These are phyloP conservation scores for Suhomyces anneliseae DNA, from an alignment of 1,139 yeast genomes.

Conservation along the genomic window DNA sequence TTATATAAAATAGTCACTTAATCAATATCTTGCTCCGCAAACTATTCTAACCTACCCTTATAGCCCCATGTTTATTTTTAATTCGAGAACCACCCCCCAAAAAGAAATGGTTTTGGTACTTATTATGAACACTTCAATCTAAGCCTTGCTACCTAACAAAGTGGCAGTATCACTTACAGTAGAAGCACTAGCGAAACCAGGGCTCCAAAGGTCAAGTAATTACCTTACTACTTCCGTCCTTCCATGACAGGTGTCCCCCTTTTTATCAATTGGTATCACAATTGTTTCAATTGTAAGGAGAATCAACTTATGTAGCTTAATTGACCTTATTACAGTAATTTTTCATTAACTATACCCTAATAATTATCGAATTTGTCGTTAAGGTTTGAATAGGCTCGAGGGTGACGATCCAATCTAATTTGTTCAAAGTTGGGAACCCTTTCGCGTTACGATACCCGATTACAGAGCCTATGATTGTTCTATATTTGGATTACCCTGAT, in stretches of 20 bases:
- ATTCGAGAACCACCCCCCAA: not conserved
- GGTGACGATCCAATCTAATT: no score
- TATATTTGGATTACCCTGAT: not conserved
- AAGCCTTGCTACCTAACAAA: slow-evolving; percentile 1
- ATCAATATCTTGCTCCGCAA: not conserved
- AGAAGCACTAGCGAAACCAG: not conserved
- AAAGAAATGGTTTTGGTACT: not conserved
- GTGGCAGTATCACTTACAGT: slow-evolving; percentile 4
- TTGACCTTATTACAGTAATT: not conserved
- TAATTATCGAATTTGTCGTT: no score
- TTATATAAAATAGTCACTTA: slow-evolving; percentile 2
- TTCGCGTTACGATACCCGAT: not conserved
- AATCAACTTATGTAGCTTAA: no score
- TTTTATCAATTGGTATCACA: no score
- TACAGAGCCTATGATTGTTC: not conserved
- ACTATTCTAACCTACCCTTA: not conserved
- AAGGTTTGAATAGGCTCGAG: no score
- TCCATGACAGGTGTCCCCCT: not conserved
- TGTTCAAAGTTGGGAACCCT: not conserved
- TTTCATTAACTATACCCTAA: not conserved
- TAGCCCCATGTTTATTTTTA: slow-evolving; percentile 2
- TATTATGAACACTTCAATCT: slow-evolving; percentile 1
- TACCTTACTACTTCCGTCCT: not conserved
- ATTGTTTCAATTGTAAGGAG: no score
- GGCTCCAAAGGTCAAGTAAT: not conserved